phyloP scores from a whole-genome alignment of 2,329 filamentous ascomycete species.

The Emergomyces pasteurianus region DNA sequence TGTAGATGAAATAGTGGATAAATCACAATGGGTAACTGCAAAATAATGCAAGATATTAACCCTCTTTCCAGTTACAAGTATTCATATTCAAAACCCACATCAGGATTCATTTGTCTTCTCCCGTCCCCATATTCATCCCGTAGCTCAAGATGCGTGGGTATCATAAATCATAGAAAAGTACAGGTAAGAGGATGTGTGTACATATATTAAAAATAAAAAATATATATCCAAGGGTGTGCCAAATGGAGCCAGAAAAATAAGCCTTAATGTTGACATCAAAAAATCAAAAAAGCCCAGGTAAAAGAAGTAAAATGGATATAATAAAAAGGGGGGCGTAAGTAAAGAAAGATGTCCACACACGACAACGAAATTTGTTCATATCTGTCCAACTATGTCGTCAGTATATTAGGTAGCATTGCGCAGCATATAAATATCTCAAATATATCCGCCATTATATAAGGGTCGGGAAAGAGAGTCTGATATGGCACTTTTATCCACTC shows the following conservation, averaged over 20 bases:
- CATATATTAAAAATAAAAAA: too few relatives aligned
- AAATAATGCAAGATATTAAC: not conserved
- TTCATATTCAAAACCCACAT: not conserved
- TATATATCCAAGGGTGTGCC: not conserved
- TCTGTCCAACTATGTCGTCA: not conserved
- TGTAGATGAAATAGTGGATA: not conserved
- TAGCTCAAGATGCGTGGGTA: not conserved
- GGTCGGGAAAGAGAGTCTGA: not conserved
- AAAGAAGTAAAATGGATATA: not conserved
- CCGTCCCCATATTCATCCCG: not conserved
- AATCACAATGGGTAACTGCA: not conserved
- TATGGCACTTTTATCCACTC: not conserved
- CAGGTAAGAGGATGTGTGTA: not conserved
- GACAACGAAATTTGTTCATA: not conserved
- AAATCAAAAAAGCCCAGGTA: not conserved
- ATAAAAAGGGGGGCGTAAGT: not conserved
- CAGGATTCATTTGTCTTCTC: not conserved
- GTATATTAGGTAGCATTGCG: not conserved
- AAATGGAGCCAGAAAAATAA: conserved; percentile 5
- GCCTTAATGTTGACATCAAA: not conserved
- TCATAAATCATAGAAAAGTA: not conserved
- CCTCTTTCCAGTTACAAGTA: not conserved
- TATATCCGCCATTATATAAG: not conserved
- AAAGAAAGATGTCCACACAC: not conserved
- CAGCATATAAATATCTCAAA: not conserved